Conservation (phyloP, 768 basidiomycete genomes). For the Phanerodontia chrysosporium region DNA sequence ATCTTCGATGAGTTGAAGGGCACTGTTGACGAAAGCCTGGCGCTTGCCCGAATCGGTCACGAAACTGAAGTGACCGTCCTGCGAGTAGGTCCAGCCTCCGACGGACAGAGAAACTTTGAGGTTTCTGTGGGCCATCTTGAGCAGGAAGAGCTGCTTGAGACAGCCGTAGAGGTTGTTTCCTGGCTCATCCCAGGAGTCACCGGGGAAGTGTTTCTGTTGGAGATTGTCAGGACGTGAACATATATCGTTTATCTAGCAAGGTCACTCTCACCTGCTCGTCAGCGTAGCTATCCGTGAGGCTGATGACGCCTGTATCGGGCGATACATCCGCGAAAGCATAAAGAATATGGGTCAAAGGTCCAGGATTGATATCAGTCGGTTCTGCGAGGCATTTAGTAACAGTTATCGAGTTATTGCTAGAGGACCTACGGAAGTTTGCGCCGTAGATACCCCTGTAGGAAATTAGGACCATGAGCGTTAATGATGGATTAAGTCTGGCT, state of each 20-base stretch:
- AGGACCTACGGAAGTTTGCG: slow-evolving; percentile 26
- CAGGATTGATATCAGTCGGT: slow-evolving; percentile 57
- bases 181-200: slow-evolving; percentile 67
- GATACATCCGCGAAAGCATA: slow-evolving; percentile 79
- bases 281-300: slow-evolving; percentile 68
- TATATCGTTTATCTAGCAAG: slow-evolving; percentile 8
- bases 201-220: slow-evolving; percentile 61
- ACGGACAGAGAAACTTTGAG: slow-evolving; percentile 50
- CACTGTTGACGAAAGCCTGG: slow-evolving; percentile 53
- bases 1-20: slow-evolving; percentile 63
- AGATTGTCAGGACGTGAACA: not conserved
- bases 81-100: slow-evolving; percentile 70
- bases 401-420: not conserved
- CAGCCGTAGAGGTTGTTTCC: slow-evolving; percentile 82
- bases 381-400: slow-evolving; percentile 34
- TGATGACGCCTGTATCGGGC: slow-evolving; percentile 54
- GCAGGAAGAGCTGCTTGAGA: slow-evolving; percentile 62
- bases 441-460: slow-evolving; percentile 26
- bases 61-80: slow-evolving; percentile 63
- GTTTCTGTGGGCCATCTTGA: slow-evolving; percentile 55
- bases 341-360: slow-evolving; percentile 67
- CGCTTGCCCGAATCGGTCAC: slow-evolving; percentile 48
- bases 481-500: not conserved
- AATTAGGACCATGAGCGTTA: not conserved
- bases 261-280: slow-evolving; percentile 52